Evolutionary conservation across 257 asterid genomes (phyloP).

Genomic region (Ilex aquifolium): DNA sequence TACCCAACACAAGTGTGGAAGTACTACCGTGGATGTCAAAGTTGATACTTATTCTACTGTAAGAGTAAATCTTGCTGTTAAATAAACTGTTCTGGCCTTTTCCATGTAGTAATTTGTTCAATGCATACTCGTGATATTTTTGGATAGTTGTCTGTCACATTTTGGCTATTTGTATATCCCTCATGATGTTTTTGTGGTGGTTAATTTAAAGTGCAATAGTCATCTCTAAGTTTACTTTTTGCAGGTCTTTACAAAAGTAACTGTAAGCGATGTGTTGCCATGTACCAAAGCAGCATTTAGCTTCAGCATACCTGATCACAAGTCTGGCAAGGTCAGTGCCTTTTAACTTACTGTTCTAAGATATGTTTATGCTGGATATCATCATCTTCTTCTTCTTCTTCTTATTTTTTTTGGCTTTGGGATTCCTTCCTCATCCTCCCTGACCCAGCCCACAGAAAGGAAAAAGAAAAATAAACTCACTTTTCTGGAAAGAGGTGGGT

Average conservation of each 20-base stretch:
- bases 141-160: too few species aligned
- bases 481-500: neutral
- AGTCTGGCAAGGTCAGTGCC: constrained; percentile 73
- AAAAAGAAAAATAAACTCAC: too few species aligned
- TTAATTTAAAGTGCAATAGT: neutral
- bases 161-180: too few species aligned
- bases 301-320: constrained; percentile 78
- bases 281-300: constrained; percentile 68
- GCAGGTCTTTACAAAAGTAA: constrained; percentile 72
- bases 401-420: too few species aligned
- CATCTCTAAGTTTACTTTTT: neutral
- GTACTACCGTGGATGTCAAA: constrained; percentile 63
- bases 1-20: constrained; percentile 63
- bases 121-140: too few species aligned
- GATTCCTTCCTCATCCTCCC: too few species aligned
- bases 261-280: constrained; percentile 39
- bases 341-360: neutral
- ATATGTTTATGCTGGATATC: neutral
- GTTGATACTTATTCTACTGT: constrained; percentile 81
- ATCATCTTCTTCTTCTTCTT: neutral
- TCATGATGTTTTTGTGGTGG: neutral
- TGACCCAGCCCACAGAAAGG: neutral
- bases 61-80: constrained; percentile 19
- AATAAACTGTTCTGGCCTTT: constrained; percentile 2
- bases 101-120: neutral